Base-by-base conservation (phyloP, 306 rosid species). In the Lathyrus oleraceus region DNA sequence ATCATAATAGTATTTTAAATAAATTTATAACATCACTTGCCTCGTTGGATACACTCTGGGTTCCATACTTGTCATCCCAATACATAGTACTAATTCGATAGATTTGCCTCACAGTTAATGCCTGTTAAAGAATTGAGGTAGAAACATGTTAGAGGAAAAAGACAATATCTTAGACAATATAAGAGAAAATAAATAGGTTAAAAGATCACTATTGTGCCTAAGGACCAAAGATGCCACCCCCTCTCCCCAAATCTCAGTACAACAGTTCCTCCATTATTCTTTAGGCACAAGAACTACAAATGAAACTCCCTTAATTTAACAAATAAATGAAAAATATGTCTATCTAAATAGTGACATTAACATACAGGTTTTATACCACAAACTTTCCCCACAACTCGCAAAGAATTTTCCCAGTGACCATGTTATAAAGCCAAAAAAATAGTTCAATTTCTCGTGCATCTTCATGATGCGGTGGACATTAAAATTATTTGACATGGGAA, bases 61-160 rank as follows among this genome's bases (percentile, higher is more conserved):
- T 91, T 81, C 97, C 96, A 45, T 94, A 89, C 82, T 94, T 94
- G 91, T 94, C 99, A 83, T 94, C 99, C 97, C 99, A 94, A 81
- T 94, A 94, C 99, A 94, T 91, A 0, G 99, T 94, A 86, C 97
- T 94, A 63, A 94, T 91, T 32, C 97, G 97, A 76, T 94, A 91
- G 70, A 94, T 91, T 87, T 94, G 99, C 78, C 99, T 88, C 70
- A 94, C 87, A 12, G 99, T 91, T 82, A 94, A 82, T 45, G 81
- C 95, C 99, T 94, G 87, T 64, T 59, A 61, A 72, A 62, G 5
- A 56, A 76, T 40, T 39, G 76, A 21, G 71, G 67, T 17, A 70
- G 28, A 32, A 68, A 59, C 40, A 49, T 52, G 36, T 65, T 65
- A 57, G 69, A 14, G 8, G 9, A 23, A 21, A 35, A 39, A 65